Percentiles rank a stretch among this genome's conserved stretches.
phyloP scores from a whole-genome alignment of 2,329 filamentous ascomycete species.

The Amesomyces nigricolor region DNA sequence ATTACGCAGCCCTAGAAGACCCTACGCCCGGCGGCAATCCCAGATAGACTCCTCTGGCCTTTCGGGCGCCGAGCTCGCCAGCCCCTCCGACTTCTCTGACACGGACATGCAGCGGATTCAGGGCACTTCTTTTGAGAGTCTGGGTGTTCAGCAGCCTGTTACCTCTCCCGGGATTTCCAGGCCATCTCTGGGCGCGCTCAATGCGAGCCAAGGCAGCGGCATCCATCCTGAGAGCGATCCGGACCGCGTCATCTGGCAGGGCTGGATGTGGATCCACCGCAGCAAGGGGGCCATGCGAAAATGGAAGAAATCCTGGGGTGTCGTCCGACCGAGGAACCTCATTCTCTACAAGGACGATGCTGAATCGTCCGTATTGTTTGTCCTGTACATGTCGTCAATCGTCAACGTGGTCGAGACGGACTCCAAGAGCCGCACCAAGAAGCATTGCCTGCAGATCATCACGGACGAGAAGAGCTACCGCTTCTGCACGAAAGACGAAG shows the following conservation, averaged over 20 bases:
- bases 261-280: conserved; percentile 79
- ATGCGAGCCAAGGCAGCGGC: conserved; percentile 58
- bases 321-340: conserved; percentile 77
- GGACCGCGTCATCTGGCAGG: conserved; percentile 90
- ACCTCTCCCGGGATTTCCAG: conserved; percentile 30
- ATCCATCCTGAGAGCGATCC: conserved; percentile 57
- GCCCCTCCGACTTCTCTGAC: conserved; percentile 84
- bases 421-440: conserved; percentile 76
- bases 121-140: conserved; percentile 48
- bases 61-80: conserved; percentile 63
- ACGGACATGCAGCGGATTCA: conserved; percentile 46
- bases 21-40: conserved; percentile 47
- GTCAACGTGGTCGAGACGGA: conserved; percentile 93
- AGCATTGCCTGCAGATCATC: conserved; percentile 85
- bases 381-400: conserved; percentile 71
- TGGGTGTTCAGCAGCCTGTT: conserved; percentile 38
- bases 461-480: conserved; percentile 82
- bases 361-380: conserved; percentile 81
- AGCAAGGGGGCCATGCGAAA: conserved; percentile 77
- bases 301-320: conserved; percentile 94
- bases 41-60: conserved; percentile 61
- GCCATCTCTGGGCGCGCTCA: conserved; percentile 39
- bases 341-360: conserved; percentile 89
- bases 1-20: conserved; percentile 30
- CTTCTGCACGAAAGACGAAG: conserved; percentile 74